Conservation (phyloP, 2,329 filamentous ascomycete genomes). For the Epichloe glyceriae region DNA sequence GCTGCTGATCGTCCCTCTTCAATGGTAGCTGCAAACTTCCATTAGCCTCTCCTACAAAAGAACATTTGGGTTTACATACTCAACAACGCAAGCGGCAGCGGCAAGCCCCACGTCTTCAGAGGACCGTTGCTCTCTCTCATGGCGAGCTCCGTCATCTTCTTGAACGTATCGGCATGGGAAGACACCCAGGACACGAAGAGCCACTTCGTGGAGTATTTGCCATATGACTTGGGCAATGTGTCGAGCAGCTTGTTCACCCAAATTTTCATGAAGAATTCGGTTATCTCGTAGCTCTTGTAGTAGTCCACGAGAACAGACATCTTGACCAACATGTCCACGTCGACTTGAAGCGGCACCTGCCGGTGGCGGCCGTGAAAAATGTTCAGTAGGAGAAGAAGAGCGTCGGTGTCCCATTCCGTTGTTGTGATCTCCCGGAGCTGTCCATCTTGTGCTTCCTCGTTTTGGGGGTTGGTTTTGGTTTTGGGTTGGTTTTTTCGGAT, state of each 20-base stretch:
- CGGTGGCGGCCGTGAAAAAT: neutral
- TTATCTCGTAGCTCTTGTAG: conserved; percentile 27
- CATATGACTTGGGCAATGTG: neutral
- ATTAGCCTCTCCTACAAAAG: neutral
- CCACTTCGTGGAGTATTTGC: neutral
- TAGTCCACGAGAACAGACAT: conserved; percentile 30
- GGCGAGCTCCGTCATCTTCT: neutral
- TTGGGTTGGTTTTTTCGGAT: neutral
- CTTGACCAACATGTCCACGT: conserved; percentile 27
- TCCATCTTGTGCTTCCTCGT: neutral
- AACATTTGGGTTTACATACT: neutral
- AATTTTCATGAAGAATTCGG: conserved; percentile 20
- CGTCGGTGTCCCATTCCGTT: neutral
- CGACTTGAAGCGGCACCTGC: conserved; percentile 12
- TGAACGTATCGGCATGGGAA: neutral
- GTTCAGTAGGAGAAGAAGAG: neutral
- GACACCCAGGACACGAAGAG: neutral
- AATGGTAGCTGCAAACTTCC: neutral
- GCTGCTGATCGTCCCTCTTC: neutral
- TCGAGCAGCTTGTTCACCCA: neutral
- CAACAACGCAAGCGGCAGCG: neutral
- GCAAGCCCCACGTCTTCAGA: neutral
- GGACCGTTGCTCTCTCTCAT: neutral
- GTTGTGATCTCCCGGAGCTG: neutral
- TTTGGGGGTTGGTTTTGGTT: too few relatives aligned